These are phyloP conservation scores for Myrmaecium sp. DNA, from an alignment of 2,329 filamentous ascomycete genomes.

Conservation along the genomic window DNA sequence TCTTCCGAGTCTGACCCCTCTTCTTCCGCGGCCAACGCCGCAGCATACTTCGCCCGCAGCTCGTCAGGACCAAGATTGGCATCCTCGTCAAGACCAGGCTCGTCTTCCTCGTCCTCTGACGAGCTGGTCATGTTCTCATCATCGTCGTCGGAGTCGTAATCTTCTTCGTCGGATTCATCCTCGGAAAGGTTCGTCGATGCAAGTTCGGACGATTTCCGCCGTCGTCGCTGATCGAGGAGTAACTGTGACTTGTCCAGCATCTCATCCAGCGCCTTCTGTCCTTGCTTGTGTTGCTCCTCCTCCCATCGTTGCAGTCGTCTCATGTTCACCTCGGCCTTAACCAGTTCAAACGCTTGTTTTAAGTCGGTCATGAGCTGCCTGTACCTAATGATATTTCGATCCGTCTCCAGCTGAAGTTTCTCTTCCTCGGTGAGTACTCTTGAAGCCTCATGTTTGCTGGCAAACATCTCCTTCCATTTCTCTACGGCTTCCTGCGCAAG, in stretches of 20 bases:
- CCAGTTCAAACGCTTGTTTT: constrained; percentile 42
- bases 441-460: too few relatives aligned
- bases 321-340: constrained; percentile 40
- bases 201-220: background rate
- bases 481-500: constrained; percentile 64
- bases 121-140: constrained; percentile 10
- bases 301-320: constrained; percentile 40
- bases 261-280: constrained; percentile 51
- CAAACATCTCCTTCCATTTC: constrained; percentile 54
- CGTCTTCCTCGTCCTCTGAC: constrained; percentile 26
- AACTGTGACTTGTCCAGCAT: constrained; percentile 53
- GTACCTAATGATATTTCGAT: constrained; percentile 50
- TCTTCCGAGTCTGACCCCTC: constrained; percentile 14
- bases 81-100: constrained; percentile 34
- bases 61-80: constrained; percentile 54
- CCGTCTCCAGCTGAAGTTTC: constrained; percentile 59
- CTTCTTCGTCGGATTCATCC: constrained; percentile 20
- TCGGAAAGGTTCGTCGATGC: constrained; percentile 8
- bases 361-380: constrained; percentile 52
- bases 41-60: constrained; percentile 49
- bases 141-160: constrained; percentile 22
- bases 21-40: constrained; percentile 33
- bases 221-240: constrained; percentile 12
- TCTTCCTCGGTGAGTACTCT: too few relatives aligned
- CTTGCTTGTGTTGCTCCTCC: constrained; percentile 38